These are phyloP conservation scores for Cercospora janseana DNA, from an alignment of 2,329 filamentous ascomycete species.

Conservation along the genomic window DNA sequence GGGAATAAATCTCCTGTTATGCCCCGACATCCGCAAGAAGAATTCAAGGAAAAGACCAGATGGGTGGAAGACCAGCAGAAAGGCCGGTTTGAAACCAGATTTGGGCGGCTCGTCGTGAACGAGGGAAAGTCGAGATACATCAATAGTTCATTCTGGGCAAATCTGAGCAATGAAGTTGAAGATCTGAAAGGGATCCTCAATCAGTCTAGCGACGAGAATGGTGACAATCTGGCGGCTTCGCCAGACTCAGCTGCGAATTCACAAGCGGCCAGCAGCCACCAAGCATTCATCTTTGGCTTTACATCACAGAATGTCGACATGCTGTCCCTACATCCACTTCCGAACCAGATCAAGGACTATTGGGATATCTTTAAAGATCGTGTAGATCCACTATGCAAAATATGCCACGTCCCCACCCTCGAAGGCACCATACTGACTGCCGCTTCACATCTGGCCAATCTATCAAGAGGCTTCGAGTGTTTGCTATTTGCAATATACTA, in stretches of 20 bases:
- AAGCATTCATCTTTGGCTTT: constrained; percentile 71
- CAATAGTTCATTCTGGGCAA: constrained; percentile 67
- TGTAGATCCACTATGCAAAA: constrained; percentile 69
- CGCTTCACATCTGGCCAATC: constrained; percentile 57
- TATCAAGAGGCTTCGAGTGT: constrained; percentile 58
- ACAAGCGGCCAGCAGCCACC: constrained; percentile 54
- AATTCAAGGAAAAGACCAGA: constrained; percentile 26
- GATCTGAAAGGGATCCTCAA: constrained; percentile 63
- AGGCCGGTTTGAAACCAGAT: constrained; percentile 46
- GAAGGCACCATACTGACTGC: constrained; percentile 61
- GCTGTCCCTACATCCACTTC: constrained; percentile 61
- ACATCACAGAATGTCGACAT: constrained; percentile 69
- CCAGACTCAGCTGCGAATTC: constrained; percentile 20
- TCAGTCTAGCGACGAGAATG: constrained; percentile 62
- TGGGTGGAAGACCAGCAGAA: constrained; percentile 32
- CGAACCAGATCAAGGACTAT: constrained; percentile 63
- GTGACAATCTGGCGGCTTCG: constrained; percentile 48
- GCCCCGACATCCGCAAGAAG: constrained; percentile 16
- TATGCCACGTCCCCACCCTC: constrained; percentile 68
- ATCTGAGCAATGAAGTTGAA: constrained; percentile 69
- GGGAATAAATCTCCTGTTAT: background rate
- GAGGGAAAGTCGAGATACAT: constrained; percentile 71
- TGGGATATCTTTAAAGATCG: constrained; percentile 72
- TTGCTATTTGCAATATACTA: constrained; percentile 64
- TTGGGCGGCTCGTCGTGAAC: constrained; percentile 68